Evolutionary conservation across 169 alveolate genomes (phyloP).

Genomic region (Eimeria brunetti): DNA sequence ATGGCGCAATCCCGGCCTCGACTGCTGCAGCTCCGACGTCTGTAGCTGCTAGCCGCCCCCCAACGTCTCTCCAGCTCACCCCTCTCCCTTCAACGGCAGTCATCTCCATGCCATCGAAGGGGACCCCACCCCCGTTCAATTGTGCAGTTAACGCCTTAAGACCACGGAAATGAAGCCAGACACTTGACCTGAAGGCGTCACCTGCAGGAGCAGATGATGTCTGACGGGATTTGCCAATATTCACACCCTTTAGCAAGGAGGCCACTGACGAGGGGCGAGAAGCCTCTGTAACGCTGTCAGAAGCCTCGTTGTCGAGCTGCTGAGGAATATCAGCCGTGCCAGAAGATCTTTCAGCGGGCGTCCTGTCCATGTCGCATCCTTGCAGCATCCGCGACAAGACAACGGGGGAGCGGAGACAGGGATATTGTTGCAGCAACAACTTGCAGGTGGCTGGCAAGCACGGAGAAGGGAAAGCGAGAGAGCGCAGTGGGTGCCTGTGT

Average conservation of each 20-base stretch:
- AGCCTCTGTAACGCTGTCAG: background rate
- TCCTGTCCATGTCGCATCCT: background rate
- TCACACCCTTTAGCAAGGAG: background rate
- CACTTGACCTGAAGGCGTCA: constrained; percentile 34
- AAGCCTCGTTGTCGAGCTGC: background rate
- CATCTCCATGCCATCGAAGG: background rate
- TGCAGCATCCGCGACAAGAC: constrained; percentile 58
- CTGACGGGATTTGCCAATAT: background rate
- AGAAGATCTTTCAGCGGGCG: background rate
- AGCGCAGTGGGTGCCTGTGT: constrained; percentile 7
- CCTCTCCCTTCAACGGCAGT: background rate
- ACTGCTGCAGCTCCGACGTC: constrained; percentile 77
- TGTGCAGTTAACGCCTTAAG: constrained; percentile 55
- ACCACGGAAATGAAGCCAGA: constrained; percentile 50
- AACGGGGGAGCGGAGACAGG: constrained; percentile 75
- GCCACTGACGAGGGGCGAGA: background rate
- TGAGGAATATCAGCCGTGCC: background rate
- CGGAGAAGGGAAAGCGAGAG: constrained; percentile 36
- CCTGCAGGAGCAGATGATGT: background rate
- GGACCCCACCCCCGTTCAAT: background rate
- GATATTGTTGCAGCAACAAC: constrained; percentile 48
- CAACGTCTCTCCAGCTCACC: constrained; percentile 23
- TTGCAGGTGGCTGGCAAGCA: constrained; percentile 16
- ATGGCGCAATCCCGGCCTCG: constrained; percentile 74
- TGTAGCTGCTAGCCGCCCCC: constrained; percentile 53